phyloP scores from a whole-genome alignment of 1,284 basidiomycete genomes.

The Fomes fomentarius region DNA sequence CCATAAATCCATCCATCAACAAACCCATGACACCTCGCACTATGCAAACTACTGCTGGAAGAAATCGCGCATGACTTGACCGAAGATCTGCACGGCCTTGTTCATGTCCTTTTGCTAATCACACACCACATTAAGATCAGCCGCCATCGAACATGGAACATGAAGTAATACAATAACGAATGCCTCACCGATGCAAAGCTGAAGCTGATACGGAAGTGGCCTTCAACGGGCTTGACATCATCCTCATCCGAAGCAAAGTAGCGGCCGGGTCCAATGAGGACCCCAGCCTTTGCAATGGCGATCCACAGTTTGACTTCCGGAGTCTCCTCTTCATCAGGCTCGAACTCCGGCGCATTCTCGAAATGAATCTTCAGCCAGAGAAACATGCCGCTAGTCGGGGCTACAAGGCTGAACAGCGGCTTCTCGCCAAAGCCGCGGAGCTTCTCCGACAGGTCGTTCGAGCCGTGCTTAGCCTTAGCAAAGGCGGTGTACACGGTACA shows the following conservation, averaged over 20 bases:
- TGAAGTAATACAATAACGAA: neutral
- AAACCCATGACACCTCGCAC: neutral
- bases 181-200: slow-evolving; percentile 54
- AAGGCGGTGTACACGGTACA: slow-evolving; percentile 47
- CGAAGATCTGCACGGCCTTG: slow-evolving; percentile 35
- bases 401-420: slow-evolving; percentile 67
- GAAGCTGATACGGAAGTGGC: slow-evolving; percentile 69
- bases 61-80: slow-evolving; percentile 34
- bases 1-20: neutral
- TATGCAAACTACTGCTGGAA: slow-evolving; percentile 29
- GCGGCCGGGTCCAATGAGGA: slow-evolving; percentile 62
- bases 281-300: slow-evolving; percentile 59
- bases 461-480: slow-evolving; percentile 33
- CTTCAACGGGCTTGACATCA: slow-evolving; percentile 38
- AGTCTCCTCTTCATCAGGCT: slow-evolving; percentile 41
- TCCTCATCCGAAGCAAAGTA: slow-evolving; percentile 54
- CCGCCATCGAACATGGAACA: neutral
- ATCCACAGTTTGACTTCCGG: slow-evolving; percentile 61
- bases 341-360: slow-evolving; percentile 57
- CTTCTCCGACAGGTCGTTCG: slow-evolving; percentile 44
- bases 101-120: slow-evolving; percentile 31
- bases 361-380: slow-evolving; percentile 73
- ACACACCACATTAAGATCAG: neutral
- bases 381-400: slow-evolving; percentile 74
- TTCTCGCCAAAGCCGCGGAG: slow-evolving; percentile 28